These are phyloP conservation scores for Rachicladosporium sp. DNA, from an alignment of 2,329 filamentous ascomycete genomes.

Conservation along the genomic window DNA sequence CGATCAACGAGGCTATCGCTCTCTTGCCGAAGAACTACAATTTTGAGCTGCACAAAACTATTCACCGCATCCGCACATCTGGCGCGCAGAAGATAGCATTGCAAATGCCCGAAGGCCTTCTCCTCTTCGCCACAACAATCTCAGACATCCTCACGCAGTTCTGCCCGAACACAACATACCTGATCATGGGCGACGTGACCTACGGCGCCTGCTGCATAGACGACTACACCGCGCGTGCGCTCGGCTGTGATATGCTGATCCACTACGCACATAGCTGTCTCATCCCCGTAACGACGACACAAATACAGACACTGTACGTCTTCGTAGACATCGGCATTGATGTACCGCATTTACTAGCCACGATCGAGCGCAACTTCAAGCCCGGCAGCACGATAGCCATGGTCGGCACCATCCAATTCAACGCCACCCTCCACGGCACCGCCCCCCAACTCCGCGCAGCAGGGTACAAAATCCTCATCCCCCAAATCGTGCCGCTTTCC, in stretches of 20 bases:
- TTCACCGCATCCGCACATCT: constrained; percentile 76
- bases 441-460: constrained; percentile 64
- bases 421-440: constrained; percentile 85
- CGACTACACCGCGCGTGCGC: constrained; percentile 86
- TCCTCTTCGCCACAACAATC: constrained; percentile 93
- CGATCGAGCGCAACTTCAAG: constrained; percentile 77
- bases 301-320: constrained; percentile 93
- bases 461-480: constrained; percentile 75
- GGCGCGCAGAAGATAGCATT: constrained; percentile 73
- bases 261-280: constrained; percentile 97
- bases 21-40: constrained; percentile 93
- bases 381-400: constrained; percentile 78
- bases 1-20: constrained; percentile 74
- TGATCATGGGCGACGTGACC: constrained; percentile 98
- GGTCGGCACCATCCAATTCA: constrained; percentile 97
- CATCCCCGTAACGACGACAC: constrained; percentile 90
- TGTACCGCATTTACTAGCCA: constrained; percentile 71
- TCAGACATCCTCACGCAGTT: constrained; percentile 93
- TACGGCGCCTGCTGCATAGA: constrained; percentile 98
- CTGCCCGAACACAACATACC: constrained; percentile 77
- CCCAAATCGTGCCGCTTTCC: constrained; percentile 82
- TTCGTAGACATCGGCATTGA: constrained; percentile 98
- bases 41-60: constrained; percentile 97
- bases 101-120: constrained; percentile 92
- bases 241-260: constrained; percentile 87